phyloP scores from a whole-genome alignment of 2,329 filamentous ascomycete genomes.

The Diplodia mutila region DNA sequence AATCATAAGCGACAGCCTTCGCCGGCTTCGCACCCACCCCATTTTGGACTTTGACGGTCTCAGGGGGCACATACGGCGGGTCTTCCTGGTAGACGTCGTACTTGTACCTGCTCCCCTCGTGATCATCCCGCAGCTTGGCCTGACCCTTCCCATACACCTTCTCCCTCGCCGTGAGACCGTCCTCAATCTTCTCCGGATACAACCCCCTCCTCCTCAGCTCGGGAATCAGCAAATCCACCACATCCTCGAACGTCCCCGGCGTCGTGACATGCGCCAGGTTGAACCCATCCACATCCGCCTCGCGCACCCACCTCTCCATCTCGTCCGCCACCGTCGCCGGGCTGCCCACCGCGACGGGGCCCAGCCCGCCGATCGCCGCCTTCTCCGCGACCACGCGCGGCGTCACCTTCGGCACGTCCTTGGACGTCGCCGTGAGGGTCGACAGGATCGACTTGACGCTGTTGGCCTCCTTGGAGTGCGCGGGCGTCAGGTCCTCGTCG shows the following conservation, averaged over 20 bases:
- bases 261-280: conserved; percentile 49
- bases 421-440: conserved; percentile 39
- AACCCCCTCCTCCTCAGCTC: conserved; percentile 43
- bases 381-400: conserved; percentile 38
- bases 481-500: conserved; percentile 61
- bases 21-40: not conserved
- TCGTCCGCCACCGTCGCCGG: conserved; percentile 51
- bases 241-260: conserved; percentile 46
- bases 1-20: conserved; percentile 5
- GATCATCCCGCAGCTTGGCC: conserved; percentile 59
- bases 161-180: conserved; percentile 50
- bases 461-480: conserved; percentile 58
- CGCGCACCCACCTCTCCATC: conserved; percentile 50
- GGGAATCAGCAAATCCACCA: conserved; percentile 43
- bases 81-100: conserved; percentile 66
- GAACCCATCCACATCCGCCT: conserved; percentile 47
- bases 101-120: conserved; percentile 63
- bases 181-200: conserved; percentile 35
- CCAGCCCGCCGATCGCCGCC: conserved; percentile 33
- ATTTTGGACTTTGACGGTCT: not conserved
- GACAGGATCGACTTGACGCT: conserved; percentile 40
- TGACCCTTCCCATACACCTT: conserved; percentile 67
- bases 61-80: conserved; percentile 34
- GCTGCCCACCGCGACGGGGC: conserved; percentile 42
- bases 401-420: conserved; percentile 37